Base-by-base conservation (phyloP, 192 early-diverging fungal species). In the Coemansia sp. region DNA sequence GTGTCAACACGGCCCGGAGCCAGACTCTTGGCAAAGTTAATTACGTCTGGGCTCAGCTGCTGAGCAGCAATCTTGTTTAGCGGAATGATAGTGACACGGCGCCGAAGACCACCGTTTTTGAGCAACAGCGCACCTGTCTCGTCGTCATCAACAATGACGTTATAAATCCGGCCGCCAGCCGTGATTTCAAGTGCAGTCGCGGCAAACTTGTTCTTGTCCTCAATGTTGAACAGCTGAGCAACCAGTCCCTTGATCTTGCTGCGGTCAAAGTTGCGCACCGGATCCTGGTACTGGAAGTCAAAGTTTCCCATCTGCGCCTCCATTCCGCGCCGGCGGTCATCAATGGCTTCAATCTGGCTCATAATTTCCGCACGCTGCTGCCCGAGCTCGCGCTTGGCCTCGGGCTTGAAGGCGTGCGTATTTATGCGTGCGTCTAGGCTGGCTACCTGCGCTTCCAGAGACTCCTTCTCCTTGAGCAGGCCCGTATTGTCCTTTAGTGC, bases 71-170 rank as follows among this genome's bases (percentile, higher is more conserved):
- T 97, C 74, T 94, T 95, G 86, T 97, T 97, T n/a, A 99, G 77
- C 16, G 96, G 97, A 50, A 98, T 94, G 16, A 98, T 85, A 2
- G 95, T 98, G 13, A 92, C 88, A 1, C 94, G 84, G 24, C 87
- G 88, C 26, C 82, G 79, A 9, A 99, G 74, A 57, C 81, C 82
- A 26, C 95, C 95, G 16, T 86, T 82, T 57, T 93, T 81, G 13
- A 98, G 69, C 38, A 99, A 74, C 71, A 93, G 88, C 1, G 88
- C 75, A 9, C 89, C 95, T 2, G 94, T 85, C 3, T 81, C 79
- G 65, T 99, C 96, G 59, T 89, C 86, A 14, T 92, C 87, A 0
- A 99, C 94, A n/a, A 99, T 92, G 18, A 98, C 95, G 72, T 97
- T 95, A 73, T 93, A 97, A 14, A 99, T 84, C 54, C 86, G 83